phyloP scores from a whole-genome alignment of 2,329 filamentous ascomycete genomes.

The Penicillium sp. region DNA sequence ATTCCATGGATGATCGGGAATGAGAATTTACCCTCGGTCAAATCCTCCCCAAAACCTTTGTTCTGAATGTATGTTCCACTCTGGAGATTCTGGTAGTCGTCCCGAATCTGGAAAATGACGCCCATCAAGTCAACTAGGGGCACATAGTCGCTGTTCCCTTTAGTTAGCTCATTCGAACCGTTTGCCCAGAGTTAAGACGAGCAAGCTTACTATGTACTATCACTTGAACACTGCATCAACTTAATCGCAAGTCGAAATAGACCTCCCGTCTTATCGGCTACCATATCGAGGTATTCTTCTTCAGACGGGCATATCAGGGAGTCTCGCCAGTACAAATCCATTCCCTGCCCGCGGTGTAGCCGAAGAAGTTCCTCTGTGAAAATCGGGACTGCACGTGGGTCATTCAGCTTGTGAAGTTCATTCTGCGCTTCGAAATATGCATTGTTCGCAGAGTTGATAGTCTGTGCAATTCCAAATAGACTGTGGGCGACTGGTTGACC shows the following conservation, averaged over 20 bases:
- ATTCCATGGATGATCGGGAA: constrained; percentile 7
- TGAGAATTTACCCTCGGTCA: constrained; percentile 19
- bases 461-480: constrained; percentile 84
- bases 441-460: constrained; percentile 89
- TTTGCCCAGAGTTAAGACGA: constrained; percentile 37
- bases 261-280: constrained; percentile 86
- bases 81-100: constrained; percentile 27
- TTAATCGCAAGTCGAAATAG: constrained; percentile 83
- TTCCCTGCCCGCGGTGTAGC: constrained; percentile 83
- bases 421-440: constrained; percentile 80
- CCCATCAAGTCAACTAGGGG: neutral
- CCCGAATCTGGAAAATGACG: constrained; percentile 76
- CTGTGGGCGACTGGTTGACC: constrained; percentile 80
- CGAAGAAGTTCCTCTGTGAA: constrained; percentile 84
- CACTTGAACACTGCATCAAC: constrained; percentile 76
- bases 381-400: constrained; percentile 67
- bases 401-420: constrained; percentile 72
- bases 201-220: constrained; percentile 15
- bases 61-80: neutral
- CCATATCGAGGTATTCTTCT: constrained; percentile 63
- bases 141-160: neutral
- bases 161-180: neutral
- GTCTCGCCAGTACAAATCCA: constrained; percentile 94
- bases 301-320: constrained; percentile 57
- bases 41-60: constrained; percentile 16